phyloP scores from a whole-genome alignment of 306 rosid genomes.

The Hippophae tibetana region DNA sequence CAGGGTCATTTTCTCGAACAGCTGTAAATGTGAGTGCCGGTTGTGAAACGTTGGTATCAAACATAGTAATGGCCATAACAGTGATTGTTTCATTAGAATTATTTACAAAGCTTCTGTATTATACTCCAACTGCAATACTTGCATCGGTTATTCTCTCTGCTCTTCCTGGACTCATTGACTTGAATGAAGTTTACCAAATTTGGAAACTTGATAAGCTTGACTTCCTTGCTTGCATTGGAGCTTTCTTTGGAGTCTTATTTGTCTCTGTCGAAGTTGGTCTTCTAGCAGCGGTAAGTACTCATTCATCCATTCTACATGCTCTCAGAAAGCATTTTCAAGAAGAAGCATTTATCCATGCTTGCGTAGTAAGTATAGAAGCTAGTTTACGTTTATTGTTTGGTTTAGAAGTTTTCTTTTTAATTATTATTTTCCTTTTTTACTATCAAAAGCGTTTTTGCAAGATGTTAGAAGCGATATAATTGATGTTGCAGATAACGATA shows the following conservation, averaged over 20 bases:
- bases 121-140: slow-evolving; percentile 65
- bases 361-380: too few species aligned
- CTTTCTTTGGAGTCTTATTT: slow-evolving; percentile 75
- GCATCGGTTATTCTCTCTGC: slow-evolving; percentile 76
- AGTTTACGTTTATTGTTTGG: too few species aligned
- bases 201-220: slow-evolving; percentile 81
- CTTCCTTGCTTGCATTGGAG: slow-evolving; percentile 60
- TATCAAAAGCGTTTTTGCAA: too few species aligned
- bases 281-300: slow-evolving; percentile 51
- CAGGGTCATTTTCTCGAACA: slow-evolving; percentile 76
- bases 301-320: too few species aligned
- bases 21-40: slow-evolving; percentile 79
- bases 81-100: slow-evolving; percentile 54
- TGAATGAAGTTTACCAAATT: slow-evolving; percentile 40
- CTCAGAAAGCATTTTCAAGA: too few species aligned
- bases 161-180: slow-evolving; percentile 63
- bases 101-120: slow-evolving; percentile 59
- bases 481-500: slow-evolving; percentile 41
- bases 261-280: slow-evolving; percentile 71
- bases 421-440: too few species aligned
- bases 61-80: slow-evolving; percentile 62
- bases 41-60: slow-evolving; percentile 56
- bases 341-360: too few species aligned
- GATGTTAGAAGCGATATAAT: too few species aligned
- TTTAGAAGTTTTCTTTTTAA: too few species aligned